Evolutionary conservation across 495 filamentous ascomycete species (phyloP).

Genomic region (Neurospora tetraspora): DNA sequence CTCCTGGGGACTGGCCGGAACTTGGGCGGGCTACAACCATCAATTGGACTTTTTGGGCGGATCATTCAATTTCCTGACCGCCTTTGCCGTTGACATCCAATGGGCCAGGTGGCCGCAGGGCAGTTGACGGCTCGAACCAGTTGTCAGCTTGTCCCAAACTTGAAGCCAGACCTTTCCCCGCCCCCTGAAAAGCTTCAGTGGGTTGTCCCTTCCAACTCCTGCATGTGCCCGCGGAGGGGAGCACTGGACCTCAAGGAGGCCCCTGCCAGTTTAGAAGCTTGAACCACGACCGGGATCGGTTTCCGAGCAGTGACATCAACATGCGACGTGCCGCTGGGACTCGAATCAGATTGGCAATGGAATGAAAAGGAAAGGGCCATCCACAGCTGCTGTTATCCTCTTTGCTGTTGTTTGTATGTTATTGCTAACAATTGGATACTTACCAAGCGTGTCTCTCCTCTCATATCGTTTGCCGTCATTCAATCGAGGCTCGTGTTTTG

Average conservation of each 20-base stretch:
- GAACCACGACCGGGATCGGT: neutral
- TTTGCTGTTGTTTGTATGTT: neutral
- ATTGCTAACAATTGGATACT: neutral
- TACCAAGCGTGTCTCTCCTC: neutral
- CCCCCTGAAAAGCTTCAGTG: neutral
- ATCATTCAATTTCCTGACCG: constrained; percentile 16
- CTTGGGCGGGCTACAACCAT: neutral
- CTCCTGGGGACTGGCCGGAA: neutral
- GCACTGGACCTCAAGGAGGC: neutral
- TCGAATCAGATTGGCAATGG: constrained; percentile 1
- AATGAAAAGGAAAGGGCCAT: neutral
- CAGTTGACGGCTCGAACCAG: neutral
- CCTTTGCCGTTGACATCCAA: neutral
- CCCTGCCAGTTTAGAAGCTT: neutral
- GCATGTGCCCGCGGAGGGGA: neutral
- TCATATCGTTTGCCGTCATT: neutral
- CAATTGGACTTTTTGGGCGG: constrained; percentile 8
- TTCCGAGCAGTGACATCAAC: constrained; percentile 21
- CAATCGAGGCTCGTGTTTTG: neutral
- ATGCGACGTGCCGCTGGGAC: neutral
- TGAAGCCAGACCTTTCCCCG: neutral
- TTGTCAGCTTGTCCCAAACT: neutral
- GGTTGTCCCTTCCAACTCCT: neutral
- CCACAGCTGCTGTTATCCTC: neutral
- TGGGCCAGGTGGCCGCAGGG: neutral